phyloP scores from a whole-genome alignment of 2,329 filamentous ascomycete genomes.

The Xylariaceae sp. region DNA sequence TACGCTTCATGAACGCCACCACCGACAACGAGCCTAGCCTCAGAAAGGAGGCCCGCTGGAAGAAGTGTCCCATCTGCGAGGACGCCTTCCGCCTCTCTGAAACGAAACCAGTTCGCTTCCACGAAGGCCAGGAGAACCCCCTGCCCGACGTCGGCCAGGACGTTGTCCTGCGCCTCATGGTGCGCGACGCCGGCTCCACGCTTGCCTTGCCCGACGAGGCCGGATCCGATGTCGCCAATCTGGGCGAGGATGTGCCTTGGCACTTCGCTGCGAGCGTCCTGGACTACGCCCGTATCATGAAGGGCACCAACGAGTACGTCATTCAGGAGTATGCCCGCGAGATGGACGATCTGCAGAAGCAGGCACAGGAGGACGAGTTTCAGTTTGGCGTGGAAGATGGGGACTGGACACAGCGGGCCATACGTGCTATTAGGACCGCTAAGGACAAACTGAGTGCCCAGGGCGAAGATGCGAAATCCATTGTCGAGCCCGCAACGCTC shows the following conservation, averaged over 20 bases:
- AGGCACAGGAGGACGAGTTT: conserved; percentile 84
- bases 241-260: conserved; percentile 82
- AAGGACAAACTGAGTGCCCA: conserved; percentile 67
- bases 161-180: conserved; percentile 82
- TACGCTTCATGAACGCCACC: conserved; percentile 90
- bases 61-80: conserved; percentile 95
- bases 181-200: conserved; percentile 74
- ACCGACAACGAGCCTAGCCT: conserved; percentile 64
- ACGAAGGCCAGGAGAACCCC: conserved; percentile 79
- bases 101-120: conserved; percentile 84
- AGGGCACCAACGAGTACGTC: conserved; percentile 88
- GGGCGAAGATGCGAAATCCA: conserved; percentile 25
- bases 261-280: conserved; percentile 89
- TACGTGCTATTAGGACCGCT: conserved; percentile 66
- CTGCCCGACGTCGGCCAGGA: conserved; percentile 80
- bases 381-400: conserved; percentile 83
- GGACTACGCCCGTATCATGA: conserved; percentile 95
- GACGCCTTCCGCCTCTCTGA: conserved; percentile 92
- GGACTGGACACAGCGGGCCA: conserved; percentile 87
- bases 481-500: conserved; percentile 20
- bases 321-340: conserved; percentile 73
- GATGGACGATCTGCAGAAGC: conserved; percentile 66
- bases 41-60: conserved; percentile 74
- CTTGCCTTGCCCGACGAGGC: conserved; percentile 83
- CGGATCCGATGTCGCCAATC: conserved; percentile 62